A percentile compares a stretch with the other conserved stretches of the same genome.
These are phyloP conservation scores for Aspergillus heteromorphus DNA, from an alignment of 495 filamentous ascomycete species.

Conservation along the genomic window DNA sequence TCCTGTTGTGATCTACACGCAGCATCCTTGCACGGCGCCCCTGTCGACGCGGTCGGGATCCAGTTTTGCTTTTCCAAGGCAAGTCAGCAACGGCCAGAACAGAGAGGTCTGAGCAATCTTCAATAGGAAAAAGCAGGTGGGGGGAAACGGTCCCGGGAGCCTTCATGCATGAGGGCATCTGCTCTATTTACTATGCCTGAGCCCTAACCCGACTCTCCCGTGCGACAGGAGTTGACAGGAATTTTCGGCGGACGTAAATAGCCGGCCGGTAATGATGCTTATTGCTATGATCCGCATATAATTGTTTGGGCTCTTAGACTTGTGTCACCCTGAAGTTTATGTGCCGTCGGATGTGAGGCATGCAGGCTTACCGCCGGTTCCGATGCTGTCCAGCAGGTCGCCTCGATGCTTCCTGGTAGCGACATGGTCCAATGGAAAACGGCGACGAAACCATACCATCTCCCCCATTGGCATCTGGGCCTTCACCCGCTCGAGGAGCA, in stretches of 20 bases:
- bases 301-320: background rate
- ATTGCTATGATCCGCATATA: constrained; percentile 3
- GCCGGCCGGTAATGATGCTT: constrained; percentile 4
- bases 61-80: constrained; percentile 2
- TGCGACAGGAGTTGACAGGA: constrained; percentile 1
- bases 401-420: background rate
- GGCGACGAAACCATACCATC: background rate
- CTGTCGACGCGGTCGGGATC: constrained; percentile 4
- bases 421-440: background rate
- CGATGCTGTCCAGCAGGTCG: background rate
- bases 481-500: background rate
- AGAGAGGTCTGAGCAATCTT: constrained; percentile 1
- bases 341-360: background rate
- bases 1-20: background rate
- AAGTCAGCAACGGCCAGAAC: constrained; percentile 1
- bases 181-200: background rate
- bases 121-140: background rate
- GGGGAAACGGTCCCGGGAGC: background rate
- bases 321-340: constrained; percentile 5
- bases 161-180: background rate
- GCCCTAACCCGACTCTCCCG: background rate
- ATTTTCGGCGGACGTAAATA: constrained; percentile 1
- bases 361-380: constrained; percentile 6
- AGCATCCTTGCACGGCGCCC: constrained; percentile 6
- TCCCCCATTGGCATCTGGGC: background rate